Base-by-base conservation (phyloP, 768 basidiomycete genomes). In the Calocera cornea region DNA sequence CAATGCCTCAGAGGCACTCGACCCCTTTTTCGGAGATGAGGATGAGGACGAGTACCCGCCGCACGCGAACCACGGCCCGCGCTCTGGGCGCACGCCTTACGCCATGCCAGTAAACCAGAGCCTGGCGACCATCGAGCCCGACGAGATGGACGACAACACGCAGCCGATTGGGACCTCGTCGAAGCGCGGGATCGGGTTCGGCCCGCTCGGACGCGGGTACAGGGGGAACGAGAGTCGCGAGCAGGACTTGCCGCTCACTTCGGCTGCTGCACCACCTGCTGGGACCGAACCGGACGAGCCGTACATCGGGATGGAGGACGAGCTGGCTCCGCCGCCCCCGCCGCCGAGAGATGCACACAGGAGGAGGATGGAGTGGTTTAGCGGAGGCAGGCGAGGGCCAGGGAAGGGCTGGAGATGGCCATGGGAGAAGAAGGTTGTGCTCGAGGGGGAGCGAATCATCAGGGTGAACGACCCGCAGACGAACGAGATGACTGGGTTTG, bases 391-490 rank as follows among this genome's bases (percentile, higher is more conserved):
- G 29, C 3, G 64, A 2, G 33, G 49, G 49, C 10, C 49, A 22
- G 49, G 38, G 34, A 41, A 40, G 64, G 64, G 34, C 64, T 90
- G 88, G 87, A 87, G 80, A 74, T 93, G 90, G 89, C 90, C 90
- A 54, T 93, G 91, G 91, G 74, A 85, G 76, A 89, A 84, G 77
- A 84, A 85, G 68, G 78, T 82, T 73, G 80, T 79, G n/a, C 76
- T 83, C 67, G 78, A 79, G 7, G 90, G 90, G 27, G 90, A 94
- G 76, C 82, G 97, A 65, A 77, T 90, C 65, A 85, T 98, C 67
- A 83, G 86, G 16, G 83, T 97, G 75, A 95, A 95, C 77, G 89
- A 92, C 75, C 78, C 81, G 41, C 70, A 77, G 34, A 83, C 86
- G 69, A 82, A 82, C 71, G 73, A 65, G 63, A 88, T 87, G 76